A percentile compares a stretch with the other conserved stretches of the same genome.
Conservation (phyloP, 108 stramenopile species). For the Schizochytrium sp. region DNA sequence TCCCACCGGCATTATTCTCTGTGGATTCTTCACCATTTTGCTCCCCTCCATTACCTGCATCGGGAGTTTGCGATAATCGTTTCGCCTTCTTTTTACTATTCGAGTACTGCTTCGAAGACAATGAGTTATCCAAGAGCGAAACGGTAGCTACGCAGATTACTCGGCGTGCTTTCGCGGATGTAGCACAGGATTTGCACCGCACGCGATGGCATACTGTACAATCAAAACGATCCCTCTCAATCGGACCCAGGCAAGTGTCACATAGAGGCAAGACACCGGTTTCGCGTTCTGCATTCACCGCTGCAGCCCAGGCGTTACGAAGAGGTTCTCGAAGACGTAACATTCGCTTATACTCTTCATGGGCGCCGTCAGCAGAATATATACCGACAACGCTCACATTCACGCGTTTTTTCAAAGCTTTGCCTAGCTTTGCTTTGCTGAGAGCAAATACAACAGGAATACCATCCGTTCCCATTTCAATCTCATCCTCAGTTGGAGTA, state of each 20-base stretch:
- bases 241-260: not conserved
- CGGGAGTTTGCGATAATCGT: too few species aligned
- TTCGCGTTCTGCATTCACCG: not conserved
- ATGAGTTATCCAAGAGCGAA: not conserved
- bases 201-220: not conserved
- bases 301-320: not conserved
- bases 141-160: not conserved
- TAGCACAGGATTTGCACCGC: not conserved
- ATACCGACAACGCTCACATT: constrained; percentile 89
- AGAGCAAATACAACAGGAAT: constrained; percentile 88
- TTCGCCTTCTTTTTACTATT: not conserved
- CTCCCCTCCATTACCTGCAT: too few species aligned
- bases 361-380: constrained; percentile 90
- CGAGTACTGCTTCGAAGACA: not conserved
- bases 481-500: constrained; percentile 84
- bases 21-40: too few species aligned
- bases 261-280: not conserved
- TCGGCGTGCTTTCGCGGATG: not conserved
- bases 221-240: not conserved
- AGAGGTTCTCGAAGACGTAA: not conserved
- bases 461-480: constrained; percentile 80
- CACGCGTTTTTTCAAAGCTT: constrained; percentile 87
- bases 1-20: too few species aligned
- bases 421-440: constrained; percentile 85
- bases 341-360: constrained; percentile 87